Percentiles rank a stretch among this genome's conserved stretches.
Conservation (phyloP, 768 basidiomycete species). For the Zangia roseola region DNA sequence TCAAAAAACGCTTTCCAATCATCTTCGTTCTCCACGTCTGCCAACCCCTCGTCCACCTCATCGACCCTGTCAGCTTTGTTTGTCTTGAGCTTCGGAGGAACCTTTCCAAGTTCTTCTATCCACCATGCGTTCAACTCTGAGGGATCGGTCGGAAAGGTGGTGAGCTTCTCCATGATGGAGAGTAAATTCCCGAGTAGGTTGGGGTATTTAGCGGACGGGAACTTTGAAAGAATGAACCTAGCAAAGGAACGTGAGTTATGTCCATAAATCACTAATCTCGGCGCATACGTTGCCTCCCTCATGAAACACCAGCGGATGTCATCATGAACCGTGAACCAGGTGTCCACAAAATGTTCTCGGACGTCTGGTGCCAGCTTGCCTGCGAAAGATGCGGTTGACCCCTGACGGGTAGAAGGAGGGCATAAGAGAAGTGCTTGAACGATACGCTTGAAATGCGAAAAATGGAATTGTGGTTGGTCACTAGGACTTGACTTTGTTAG, state of each 20-base stretch:
- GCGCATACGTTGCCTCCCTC: slow-evolving; percentile 64
- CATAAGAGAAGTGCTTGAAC: slow-evolving; percentile 59
- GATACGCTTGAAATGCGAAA: slow-evolving; percentile 65
- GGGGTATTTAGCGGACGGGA: slow-evolving; percentile 33
- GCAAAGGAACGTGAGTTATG: slow-evolving; percentile 1
- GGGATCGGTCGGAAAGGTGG: slow-evolving; percentile 69
- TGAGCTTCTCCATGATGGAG: slow-evolving; percentile 62
- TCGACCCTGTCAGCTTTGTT: slow-evolving; percentile 40
- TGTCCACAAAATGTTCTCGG: slow-evolving; percentile 59
- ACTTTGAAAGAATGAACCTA: slow-evolving; percentile 27
- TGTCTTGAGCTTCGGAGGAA: slow-evolving; percentile 51
- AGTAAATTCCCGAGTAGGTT: slow-evolving; percentile 53
- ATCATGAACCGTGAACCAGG: slow-evolving; percentile 75
- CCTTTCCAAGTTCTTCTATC: slow-evolving; percentile 63
- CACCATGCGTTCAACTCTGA: slow-evolving; percentile 77
- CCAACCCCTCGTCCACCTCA: slow-evolving; percentile 32
- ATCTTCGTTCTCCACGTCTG: slow-evolving; percentile 38
- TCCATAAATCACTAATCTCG: not conserved
- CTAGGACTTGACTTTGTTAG: slow-evolving; percentile 44
- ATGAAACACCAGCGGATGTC: slow-evolving; percentile 91
- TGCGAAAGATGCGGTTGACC: slow-evolving; percentile 23
- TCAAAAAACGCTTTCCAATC: slow-evolving; percentile 89
- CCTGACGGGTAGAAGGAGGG: slow-evolving; percentile 45
- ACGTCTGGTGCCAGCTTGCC: slow-evolving; percentile 57
- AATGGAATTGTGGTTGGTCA: slow-evolving; percentile 62